Percentiles rank a stretch among this genome's conserved stretches.
Conservation (phyloP, 495 filamentous ascomycete species). For the Recurvomyces mirabilis region DNA sequence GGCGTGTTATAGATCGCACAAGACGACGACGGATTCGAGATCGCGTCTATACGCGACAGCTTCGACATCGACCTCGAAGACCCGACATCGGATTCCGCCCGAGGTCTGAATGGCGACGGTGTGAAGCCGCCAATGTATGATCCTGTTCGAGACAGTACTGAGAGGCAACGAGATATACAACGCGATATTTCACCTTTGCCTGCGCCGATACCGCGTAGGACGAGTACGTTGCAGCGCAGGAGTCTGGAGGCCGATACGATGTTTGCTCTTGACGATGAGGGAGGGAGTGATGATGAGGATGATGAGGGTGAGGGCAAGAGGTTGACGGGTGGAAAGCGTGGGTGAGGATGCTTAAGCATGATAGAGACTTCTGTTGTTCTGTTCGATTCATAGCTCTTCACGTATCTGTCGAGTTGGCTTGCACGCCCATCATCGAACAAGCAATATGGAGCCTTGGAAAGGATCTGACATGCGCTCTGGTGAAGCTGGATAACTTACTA, state of each 20-base stretch:
- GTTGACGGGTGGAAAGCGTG: constrained; percentile 49
- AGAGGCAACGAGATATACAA: constrained; percentile 3
- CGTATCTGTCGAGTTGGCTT: too few relatives aligned
- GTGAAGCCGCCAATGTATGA: constrained; percentile 20
- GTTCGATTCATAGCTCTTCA: too few relatives aligned
- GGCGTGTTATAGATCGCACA: constrained; percentile 79
- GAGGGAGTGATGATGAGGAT: constrained; percentile 53
- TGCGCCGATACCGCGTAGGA: constrained; percentile 32
- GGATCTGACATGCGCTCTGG: too few relatives aligned
- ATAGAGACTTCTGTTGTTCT: too few relatives aligned
- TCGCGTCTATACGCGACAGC: constrained; percentile 77
- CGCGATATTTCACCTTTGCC: constrained; percentile 31
- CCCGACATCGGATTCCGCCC: constrained; percentile 8
- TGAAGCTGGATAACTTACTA: too few relatives aligned
- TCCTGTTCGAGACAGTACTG: neutral
- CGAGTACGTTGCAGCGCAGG: constrained; percentile 41
- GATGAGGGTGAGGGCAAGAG: constrained; percentile 48
- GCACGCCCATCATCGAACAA: too few relatives aligned
- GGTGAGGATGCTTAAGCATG: too few relatives aligned
- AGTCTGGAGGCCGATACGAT: constrained; percentile 87
- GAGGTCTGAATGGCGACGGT: neutral
- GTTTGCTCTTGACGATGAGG: constrained; percentile 77
- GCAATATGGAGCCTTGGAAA: too few relatives aligned
- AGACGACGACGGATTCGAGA: constrained; percentile 97
- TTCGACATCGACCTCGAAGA: constrained; percentile 52